Evolutionary conservation across 768 basidiomycete genomes (phyloP).

Genomic region (Mycena indigotica): DNA sequence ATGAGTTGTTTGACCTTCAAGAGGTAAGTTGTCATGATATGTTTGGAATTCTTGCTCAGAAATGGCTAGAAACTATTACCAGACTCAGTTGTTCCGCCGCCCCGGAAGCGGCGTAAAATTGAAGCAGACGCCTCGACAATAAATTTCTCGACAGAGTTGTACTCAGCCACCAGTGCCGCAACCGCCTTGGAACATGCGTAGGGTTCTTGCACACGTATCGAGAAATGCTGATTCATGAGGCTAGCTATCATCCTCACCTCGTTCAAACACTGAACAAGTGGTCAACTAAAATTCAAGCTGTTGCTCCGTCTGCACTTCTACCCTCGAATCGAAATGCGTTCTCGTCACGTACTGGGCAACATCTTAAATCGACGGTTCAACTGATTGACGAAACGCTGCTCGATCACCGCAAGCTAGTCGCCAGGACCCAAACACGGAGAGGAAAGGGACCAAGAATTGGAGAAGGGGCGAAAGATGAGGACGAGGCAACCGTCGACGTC

Average conservation of each 20-base stretch:
- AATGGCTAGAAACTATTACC: slow-evolving; percentile 45
- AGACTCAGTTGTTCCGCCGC: slow-evolving; percentile 49
- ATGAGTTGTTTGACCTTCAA: slow-evolving; percentile 70
- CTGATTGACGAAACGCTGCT: slow-evolving; percentile 74
- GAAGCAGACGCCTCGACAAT: slow-evolving; percentile 32
- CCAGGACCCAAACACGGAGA: slow-evolving; percentile 62
- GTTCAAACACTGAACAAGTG: slow-evolving; percentile 87
- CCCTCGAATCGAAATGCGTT: slow-evolving; percentile 75
- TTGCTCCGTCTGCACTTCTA: slow-evolving; percentile 75
- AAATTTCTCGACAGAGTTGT: slow-evolving; percentile 40
- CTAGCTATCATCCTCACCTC: slow-evolving; percentile 67
- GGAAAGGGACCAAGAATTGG: slow-evolving; percentile 51
- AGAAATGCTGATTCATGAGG: no score
- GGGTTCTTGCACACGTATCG: no score
- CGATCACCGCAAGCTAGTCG: slow-evolving; percentile 59
- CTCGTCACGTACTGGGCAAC: slow-evolving; percentile 53
- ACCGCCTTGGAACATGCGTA: slow-evolving; percentile 57
- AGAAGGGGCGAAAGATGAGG: slow-evolving; percentile 33
- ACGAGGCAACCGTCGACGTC: slow-evolving; percentile 32
- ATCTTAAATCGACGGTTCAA: slow-evolving; percentile 66
- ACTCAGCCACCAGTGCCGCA: slow-evolving; percentile 43
- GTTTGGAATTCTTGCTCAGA: not conserved
- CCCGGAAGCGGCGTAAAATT: slow-evolving; percentile 59
- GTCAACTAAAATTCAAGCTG: slow-evolving; percentile 94
- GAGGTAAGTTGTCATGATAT: slow-evolving; percentile 47